Percentiles rank a stretch among this genome's conserved stretches.
Evolutionary conservation across 2,329 filamentous ascomycete species (phyloP).

Genomic region (Calonectria pauciramosa): DNA sequence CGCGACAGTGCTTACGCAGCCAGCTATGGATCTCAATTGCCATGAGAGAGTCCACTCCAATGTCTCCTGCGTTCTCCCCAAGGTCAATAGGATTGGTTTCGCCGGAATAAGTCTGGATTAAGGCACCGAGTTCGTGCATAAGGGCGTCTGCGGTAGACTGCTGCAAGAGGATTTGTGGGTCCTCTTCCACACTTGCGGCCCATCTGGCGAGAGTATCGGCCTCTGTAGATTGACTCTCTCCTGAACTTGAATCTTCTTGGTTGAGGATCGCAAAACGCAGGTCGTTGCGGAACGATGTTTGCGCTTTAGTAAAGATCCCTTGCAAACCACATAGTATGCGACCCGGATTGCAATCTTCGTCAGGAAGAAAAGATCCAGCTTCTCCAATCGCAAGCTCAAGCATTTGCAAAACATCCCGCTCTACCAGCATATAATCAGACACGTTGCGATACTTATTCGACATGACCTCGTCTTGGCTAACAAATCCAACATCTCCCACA

Average conservation of each 20-base stretch:
- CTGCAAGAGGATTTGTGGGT: background rate
- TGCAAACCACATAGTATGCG: background rate
- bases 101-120: background rate
- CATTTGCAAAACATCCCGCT: background rate
- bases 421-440: background rate
- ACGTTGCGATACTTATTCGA: background rate
- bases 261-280: background rate
- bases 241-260: background rate
- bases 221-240: background rate
- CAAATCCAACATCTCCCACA: background rate
- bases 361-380: background rate
- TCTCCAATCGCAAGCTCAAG: background rate
- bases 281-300: background rate
- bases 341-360: background rate
- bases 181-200: background rate
- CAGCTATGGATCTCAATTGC: background rate
- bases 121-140: background rate
- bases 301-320: background rate
- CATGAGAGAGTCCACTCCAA: constrained; percentile 2
- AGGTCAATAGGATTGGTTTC: background rate
- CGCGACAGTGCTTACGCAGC: background rate
- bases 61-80: background rate
- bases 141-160: background rate
- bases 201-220: background rate
- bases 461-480: background rate